Percentiles rank a stretch among this genome's conserved stretches.
phyloP scores from a whole-genome alignment of 78 protist genomes.

The Chrysochromulina tobinii region DNA sequence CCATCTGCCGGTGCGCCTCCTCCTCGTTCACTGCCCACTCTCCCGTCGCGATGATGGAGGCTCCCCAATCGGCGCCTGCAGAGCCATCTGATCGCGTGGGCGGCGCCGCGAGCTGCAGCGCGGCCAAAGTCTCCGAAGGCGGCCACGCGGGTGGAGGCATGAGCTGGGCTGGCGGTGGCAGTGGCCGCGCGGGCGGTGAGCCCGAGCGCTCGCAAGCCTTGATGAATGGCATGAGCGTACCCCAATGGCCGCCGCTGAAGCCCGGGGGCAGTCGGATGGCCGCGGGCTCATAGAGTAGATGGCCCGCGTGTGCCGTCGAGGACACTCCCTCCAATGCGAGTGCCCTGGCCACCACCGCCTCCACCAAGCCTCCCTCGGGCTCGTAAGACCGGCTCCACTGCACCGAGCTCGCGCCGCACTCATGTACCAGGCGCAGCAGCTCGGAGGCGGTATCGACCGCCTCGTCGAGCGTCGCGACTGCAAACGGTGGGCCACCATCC shows the following conservation, averaged over 20 bases:
- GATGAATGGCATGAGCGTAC: conserved; percentile 36
- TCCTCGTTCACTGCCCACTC: conserved; percentile 4
- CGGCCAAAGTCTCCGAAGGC: background rate
- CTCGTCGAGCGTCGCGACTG: background rate
- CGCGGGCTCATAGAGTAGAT: conserved; percentile 1
- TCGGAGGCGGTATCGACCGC: background rate
- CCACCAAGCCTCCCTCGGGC: background rate
- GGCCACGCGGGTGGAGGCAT: background rate
- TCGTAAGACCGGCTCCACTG: background rate
- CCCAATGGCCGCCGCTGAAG: conserved; percentile 39
- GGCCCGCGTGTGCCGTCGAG: background rate
- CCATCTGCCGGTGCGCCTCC: background rate
- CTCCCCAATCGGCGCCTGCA: background rate
- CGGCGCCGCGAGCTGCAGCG: background rate
- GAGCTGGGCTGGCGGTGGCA: background rate
- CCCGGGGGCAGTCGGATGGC: background rate
- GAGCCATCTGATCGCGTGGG: background rate
- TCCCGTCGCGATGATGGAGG: background rate
- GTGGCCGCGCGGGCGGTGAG: conserved; percentile 4
- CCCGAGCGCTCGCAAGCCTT: background rate
- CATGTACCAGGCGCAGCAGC: background rate
- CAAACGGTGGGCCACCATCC: too few relatives aligned
- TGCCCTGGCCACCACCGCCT: background rate
- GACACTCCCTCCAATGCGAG: background rate
- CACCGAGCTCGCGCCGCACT: background rate